Evolutionary conservation across 441 rosid species (phyloP).

Genomic region (Monsonia emarginata): DNA sequence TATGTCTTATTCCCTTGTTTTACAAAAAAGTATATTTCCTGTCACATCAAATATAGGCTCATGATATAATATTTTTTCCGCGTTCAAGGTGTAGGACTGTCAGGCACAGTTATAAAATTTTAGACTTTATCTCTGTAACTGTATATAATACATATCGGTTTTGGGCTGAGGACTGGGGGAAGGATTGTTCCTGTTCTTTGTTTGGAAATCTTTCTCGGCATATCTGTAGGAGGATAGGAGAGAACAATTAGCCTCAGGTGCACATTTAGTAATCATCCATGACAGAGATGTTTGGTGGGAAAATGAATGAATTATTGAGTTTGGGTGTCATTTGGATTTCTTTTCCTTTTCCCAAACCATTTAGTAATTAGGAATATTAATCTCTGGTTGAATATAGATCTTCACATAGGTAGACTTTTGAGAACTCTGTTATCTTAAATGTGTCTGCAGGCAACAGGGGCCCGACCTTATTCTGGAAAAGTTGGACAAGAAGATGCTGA

Average conservation of each 20-base stretch:
- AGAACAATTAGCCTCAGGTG: not conserved
- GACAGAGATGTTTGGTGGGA: no score
- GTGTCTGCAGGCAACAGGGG: conserved; percentile 60
- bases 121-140: no score
- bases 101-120: no score
- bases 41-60: not conserved
- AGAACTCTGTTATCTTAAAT: not conserved
- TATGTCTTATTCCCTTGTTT: not conserved
- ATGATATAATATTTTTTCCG: not conserved
- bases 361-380: not conserved
- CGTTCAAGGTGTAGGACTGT: not conserved
- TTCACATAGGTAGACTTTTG: not conserved
- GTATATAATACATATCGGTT: not conserved
- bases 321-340: not conserved
- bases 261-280: not conserved
- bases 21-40: no score
- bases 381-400: not conserved
- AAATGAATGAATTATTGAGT: no score
- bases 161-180: not conserved
- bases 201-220: not conserved
- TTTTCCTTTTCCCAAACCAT: not conserved
- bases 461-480: conserved; percentile 79
- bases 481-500: conserved; percentile 78
- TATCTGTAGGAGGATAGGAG: not conserved
- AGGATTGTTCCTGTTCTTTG: not conserved